A percentile compares a stretch with the other conserved stretches of the same genome.
Evolutionary conservation across 2,329 filamentous ascomycete species (phyloP).

Genomic region (Pseudogymnoascus sp.): DNA sequence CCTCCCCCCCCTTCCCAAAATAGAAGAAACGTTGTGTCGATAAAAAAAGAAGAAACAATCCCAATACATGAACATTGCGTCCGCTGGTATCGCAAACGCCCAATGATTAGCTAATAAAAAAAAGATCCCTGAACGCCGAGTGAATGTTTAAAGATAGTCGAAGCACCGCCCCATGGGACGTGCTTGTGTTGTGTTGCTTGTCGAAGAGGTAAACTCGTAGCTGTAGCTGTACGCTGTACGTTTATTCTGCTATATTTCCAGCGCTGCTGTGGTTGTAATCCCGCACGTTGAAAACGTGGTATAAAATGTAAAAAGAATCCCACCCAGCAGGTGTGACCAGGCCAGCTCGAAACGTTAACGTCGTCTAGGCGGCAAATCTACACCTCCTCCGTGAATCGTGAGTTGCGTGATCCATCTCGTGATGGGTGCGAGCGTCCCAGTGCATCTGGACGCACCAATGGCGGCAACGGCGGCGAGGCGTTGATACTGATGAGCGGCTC

Average conservation of each 20-base stretch:
- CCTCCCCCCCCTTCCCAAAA: too few species aligned
- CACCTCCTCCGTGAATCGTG: slow-evolving; percentile 40
- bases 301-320: neutral
- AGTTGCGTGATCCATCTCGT: slow-evolving; percentile 37
- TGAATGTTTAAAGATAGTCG: neutral
- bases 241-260: neutral
- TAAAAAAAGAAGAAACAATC: neutral
- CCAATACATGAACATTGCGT: neutral
- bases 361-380: slow-evolving; percentile 11
- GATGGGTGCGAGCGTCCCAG: slow-evolving; percentile 37
- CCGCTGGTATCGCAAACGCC: neutral
- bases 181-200: neutral
- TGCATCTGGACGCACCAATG: slow-evolving; percentile 22
- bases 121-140: neutral
- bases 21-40: too few species aligned
- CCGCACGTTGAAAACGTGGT: neutral
- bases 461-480: slow-evolving; percentile 42
- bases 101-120: neutral
- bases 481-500: slow-evolving; percentile 11
- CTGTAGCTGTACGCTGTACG: neutral
- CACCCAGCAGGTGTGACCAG: neutral
- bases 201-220: neutral
- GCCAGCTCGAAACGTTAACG: neutral
- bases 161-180: neutral
- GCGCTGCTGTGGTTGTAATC: neutral